A percentile compares a stretch with the other conserved stretches of the same genome.
These are phyloP conservation scores for Rossbeevera mucosa DNA, from an alignment of 768 basidiomycete genomes.

Conservation along the genomic window DNA sequence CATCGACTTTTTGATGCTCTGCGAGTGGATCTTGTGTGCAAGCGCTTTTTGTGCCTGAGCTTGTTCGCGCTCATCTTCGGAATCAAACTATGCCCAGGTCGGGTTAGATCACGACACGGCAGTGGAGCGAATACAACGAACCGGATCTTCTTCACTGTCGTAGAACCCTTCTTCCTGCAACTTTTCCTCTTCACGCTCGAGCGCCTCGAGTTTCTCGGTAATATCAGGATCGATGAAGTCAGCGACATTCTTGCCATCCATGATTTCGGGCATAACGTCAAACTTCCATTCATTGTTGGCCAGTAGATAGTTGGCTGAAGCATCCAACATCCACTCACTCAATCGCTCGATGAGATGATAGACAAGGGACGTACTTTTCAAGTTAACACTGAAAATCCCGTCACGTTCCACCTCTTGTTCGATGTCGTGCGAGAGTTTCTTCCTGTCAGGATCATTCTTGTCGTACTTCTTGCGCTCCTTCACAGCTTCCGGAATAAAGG, in stretches of 20 bases:
- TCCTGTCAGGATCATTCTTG: constrained; percentile 77
- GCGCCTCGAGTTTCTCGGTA: constrained; percentile 90
- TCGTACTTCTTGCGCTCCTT: constrained; percentile 79
- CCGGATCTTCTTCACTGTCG: constrained; percentile 83
- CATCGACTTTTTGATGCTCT: constrained; percentile 77
- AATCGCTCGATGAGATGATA: neutral
- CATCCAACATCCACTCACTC: constrained; percentile 1
- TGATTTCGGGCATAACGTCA: constrained; percentile 97
- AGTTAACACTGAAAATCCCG: constrained; percentile 86
- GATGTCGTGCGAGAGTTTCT: constrained; percentile 68
- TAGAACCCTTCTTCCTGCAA: constrained; percentile 96
- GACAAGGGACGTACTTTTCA: constrained; percentile 58
- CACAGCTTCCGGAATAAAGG: constrained; percentile 86
- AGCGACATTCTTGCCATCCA: constrained; percentile 97
- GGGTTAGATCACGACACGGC: neutral
- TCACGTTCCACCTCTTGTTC: constrained; percentile 86
- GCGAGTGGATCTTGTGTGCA: constrained; percentile 64
- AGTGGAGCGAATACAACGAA: constrained; percentile 31
- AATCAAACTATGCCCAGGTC: constrained; percentile 36
- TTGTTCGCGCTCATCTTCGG: constrained; percentile 80
- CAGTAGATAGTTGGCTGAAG: constrained; percentile 83
- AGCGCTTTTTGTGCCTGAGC: constrained; percentile 55
- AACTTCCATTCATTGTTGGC: constrained; percentile 90
- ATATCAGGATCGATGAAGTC: constrained; percentile 99
- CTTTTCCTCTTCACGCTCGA: constrained; percentile 94